These are phyloP conservation scores for Yamadazyma diddensiae DNA, from an alignment of 1,139 yeast species.

Conservation along the genomic window DNA sequence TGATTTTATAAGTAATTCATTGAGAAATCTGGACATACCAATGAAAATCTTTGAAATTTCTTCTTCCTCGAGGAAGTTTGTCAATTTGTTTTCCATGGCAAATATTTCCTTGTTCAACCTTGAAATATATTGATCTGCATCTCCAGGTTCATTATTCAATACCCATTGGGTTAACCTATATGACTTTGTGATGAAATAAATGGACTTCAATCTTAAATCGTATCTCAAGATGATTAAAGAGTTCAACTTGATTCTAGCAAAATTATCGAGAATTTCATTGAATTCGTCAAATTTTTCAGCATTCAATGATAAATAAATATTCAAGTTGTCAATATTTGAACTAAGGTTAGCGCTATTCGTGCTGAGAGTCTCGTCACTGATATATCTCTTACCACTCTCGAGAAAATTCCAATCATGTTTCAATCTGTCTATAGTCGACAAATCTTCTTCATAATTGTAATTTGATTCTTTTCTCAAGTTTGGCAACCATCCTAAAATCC, in stretches of 20 bases:
- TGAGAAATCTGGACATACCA: constrained; percentile 61
- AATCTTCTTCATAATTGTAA: constrained; percentile 26
- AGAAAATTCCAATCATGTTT: constrained; percentile 59
- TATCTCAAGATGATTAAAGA: constrained; percentile 60
- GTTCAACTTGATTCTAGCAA: constrained; percentile 45
- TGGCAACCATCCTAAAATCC: constrained; percentile 59
- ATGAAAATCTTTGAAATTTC: constrained; percentile 33
- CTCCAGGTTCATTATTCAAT: constrained; percentile 53
- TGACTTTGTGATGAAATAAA: constrained; percentile 56
- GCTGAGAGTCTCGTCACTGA: constrained; percentile 15
- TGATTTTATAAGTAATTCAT: constrained; percentile 57
- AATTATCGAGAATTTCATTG: constrained; percentile 42
- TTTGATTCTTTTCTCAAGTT: constrained; percentile 44
- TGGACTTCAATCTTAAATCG: constrained; percentile 61
- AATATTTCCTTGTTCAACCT: constrained; percentile 59
- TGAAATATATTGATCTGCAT: constrained; percentile 61
- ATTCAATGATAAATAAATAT: constrained; percentile 35
- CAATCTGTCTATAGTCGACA: constrained; percentile 41
- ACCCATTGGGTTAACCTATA: constrained; percentile 42
- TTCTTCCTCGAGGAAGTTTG: constrained; percentile 22
- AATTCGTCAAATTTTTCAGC: constrained; percentile 43
- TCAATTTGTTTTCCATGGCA: constrained; percentile 43
- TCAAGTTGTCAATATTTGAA: constrained; percentile 18
- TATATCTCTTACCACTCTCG: constrained; percentile 34
- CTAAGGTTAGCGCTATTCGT: constrained; percentile 10